Evolutionary conservation across 257 asterid genomes (phyloP).

Genomic region (Nicotiana sylvestris): DNA sequence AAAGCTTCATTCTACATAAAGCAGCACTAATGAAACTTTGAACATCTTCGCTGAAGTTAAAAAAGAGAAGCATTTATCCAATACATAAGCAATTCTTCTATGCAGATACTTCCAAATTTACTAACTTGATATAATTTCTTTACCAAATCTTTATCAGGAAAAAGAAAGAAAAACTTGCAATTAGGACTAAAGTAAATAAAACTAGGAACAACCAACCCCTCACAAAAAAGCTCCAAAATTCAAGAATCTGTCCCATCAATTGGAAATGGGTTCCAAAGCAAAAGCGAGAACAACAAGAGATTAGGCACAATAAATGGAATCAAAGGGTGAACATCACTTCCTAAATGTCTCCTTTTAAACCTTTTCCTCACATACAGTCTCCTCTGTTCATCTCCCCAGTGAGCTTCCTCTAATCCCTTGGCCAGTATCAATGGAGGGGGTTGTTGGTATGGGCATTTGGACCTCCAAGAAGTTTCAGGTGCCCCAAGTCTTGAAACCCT

Average conservation of each 20-base stretch:
- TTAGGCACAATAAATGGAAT: slow-evolving; percentile 65
- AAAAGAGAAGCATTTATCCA: too few species aligned
- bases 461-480: slow-evolving; percentile 78
- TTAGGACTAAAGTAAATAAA: neutral
- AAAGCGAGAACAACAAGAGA: slow-evolving; percentile 42
- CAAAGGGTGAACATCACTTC: slow-evolving; percentile 41
- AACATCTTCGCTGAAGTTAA: neutral
- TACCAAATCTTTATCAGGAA: neutral
- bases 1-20: neutral
- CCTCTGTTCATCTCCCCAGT: slow-evolving; percentile 70
- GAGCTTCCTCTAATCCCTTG: slow-evolving; percentile 68
- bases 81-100: too few species aligned
- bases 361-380: slow-evolving; percentile 46
- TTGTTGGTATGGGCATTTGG: slow-evolving; percentile 70
- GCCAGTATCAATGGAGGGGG: slow-evolving; percentile 70
- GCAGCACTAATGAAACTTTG: neutral
- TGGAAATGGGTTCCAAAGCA: slow-evolving; percentile 56
- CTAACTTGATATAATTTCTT: too few species aligned
- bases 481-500: slow-evolving; percentile 43
- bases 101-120: neutral
- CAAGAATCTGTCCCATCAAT: neutral
- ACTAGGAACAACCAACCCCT: neutral
- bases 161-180: too few species aligned
- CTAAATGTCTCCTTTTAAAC: slow-evolving; percentile 41
- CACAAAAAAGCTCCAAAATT: neutral